These are phyloP conservation scores for Ampelocalamus luodianensis DNA, from an alignment of 176 grass and related monocot species.

Conservation along the genomic window DNA sequence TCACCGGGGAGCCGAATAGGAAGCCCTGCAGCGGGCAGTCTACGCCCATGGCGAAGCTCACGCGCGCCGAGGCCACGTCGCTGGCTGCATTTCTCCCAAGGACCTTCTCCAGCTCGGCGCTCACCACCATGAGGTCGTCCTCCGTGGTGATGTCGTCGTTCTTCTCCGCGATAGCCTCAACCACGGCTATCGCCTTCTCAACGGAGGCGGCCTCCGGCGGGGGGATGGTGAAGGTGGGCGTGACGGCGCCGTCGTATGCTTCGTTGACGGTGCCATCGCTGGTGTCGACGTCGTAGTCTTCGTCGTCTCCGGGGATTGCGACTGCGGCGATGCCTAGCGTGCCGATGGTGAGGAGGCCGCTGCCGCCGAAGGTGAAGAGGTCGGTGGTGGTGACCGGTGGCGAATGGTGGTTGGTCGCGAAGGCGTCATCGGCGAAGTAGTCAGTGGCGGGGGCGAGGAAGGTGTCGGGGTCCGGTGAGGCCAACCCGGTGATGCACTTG, in stretches of 20 bases:
- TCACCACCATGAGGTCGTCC: constrained; percentile 84
- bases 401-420: constrained; percentile 26
- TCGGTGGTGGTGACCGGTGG: constrained; percentile 19
- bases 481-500: constrained; percentile 60
- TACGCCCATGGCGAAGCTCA: constrained; percentile 61
- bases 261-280: neutral
- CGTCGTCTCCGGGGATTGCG: constrained; percentile 25
- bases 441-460: constrained; percentile 23
- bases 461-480: constrained; percentile 47
- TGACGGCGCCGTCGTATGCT: constrained; percentile 18
- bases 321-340: constrained; percentile 56
- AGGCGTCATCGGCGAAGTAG: constrained; percentile 42
- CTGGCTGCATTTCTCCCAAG: constrained; percentile 54
- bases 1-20: constrained; percentile 80
- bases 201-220: neutral
- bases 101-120: constrained; percentile 87
- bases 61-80: constrained; percentile 65
- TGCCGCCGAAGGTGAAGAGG: constrained; percentile 48
- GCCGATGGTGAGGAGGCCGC: constrained; percentile 67
- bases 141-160: constrained; percentile 72
- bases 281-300: constrained; percentile 12
- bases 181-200: constrained; percentile 40
- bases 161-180: constrained; percentile 84
- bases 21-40: constrained; percentile 90
- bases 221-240: constrained; percentile 52